Conservation (phyloP, 129 eudicot genomes). For the Centrapalus pauciflorus region DNA sequence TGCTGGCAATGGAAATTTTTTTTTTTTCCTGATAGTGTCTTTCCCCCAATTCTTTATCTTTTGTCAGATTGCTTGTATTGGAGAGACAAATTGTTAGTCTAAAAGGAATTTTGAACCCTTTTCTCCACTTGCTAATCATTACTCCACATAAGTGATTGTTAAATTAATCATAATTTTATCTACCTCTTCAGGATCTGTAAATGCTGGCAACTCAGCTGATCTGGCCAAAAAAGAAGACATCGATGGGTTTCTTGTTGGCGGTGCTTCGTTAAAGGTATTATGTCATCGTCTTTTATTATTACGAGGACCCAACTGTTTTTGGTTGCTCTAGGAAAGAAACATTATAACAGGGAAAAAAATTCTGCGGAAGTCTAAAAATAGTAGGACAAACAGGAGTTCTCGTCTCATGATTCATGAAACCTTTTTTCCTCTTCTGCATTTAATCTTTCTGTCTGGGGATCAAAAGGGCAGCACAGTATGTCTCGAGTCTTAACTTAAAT, state of each 20-base stretch:
- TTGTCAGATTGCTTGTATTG: background rate
- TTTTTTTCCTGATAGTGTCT: too few relatives aligned
- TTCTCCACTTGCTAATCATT: background rate
- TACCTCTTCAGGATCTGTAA: slow-evolving; percentile 72
- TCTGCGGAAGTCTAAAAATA: background rate
- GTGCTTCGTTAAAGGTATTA: slow-evolving; percentile 87
- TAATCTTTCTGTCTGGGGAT: too few relatives aligned
- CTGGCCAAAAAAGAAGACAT: slow-evolving; percentile 87
- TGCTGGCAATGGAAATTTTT: background rate
- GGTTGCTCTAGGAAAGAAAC: background rate
- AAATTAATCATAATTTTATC: background rate
- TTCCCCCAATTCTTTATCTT: too few relatives aligned
- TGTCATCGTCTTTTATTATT: background rate
- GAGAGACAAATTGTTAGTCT: background rate
- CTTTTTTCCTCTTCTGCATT: background rate
- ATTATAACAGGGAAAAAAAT: background rate
- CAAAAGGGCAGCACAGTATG: too few relatives aligned
- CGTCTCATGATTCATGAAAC: background rate
- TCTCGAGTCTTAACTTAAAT: too few relatives aligned
- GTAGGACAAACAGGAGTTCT: background rate
- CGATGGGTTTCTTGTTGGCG: slow-evolving; percentile 94
- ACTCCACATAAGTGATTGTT: slow-evolving; percentile 1
- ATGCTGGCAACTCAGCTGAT: slow-evolving; percentile 82
- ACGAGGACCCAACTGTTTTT: background rate
- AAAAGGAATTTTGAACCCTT: background rate